Evolutionary conservation across 1,284 basidiomycete species (phyloP).

Genomic region (Apiotrichum montevideense): DNA sequence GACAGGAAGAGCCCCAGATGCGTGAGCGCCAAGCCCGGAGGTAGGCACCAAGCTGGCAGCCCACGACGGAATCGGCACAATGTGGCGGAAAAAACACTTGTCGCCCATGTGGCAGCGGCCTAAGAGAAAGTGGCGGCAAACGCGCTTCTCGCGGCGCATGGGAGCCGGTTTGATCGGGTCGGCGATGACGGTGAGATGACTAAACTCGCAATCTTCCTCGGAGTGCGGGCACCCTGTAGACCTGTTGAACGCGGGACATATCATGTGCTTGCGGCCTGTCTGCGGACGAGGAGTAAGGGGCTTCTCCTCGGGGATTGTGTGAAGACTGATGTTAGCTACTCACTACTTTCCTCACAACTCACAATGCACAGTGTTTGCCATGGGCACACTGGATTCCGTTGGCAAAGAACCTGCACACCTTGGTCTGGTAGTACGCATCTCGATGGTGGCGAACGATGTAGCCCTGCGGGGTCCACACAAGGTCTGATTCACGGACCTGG

Average conservation of each 20-base stretch:
- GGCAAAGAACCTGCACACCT: constrained; percentile 37
- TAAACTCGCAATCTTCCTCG: constrained; percentile 30
- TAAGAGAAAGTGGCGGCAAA: constrained; percentile 39
- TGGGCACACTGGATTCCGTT: too few relatives aligned
- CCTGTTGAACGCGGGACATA: constrained; percentile 44
- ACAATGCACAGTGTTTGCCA: constrained; percentile 43
- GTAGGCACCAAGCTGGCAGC: too few relatives aligned
- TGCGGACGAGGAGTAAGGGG: too few relatives aligned
- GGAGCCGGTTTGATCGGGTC: constrained; percentile 16
- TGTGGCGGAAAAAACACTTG: constrained; percentile 43
- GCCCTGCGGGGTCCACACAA: constrained; percentile 40
- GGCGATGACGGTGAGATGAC: constrained; percentile 38
- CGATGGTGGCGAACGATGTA: constrained; percentile 17
- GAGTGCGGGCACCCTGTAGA: constrained; percentile 35
- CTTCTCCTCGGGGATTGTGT: neutral
- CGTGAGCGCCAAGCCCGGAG: too few relatives aligned
- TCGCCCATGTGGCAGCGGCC: constrained; percentile 40
- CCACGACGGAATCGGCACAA: too few relatives aligned
- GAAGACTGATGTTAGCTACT: constrained; percentile 13
- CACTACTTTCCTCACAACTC: constrained; percentile 13
- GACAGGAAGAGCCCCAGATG: too few relatives aligned
- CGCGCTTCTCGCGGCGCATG: constrained; percentile 34
- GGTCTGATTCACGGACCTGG: constrained; percentile 13
- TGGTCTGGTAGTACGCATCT: constrained; percentile 10
- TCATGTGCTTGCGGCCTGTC: constrained; percentile 12